Evolutionary conservation across 257 asterid genomes (phyloP).

Genomic region (Rauvolfia tetraphylla): DNA sequence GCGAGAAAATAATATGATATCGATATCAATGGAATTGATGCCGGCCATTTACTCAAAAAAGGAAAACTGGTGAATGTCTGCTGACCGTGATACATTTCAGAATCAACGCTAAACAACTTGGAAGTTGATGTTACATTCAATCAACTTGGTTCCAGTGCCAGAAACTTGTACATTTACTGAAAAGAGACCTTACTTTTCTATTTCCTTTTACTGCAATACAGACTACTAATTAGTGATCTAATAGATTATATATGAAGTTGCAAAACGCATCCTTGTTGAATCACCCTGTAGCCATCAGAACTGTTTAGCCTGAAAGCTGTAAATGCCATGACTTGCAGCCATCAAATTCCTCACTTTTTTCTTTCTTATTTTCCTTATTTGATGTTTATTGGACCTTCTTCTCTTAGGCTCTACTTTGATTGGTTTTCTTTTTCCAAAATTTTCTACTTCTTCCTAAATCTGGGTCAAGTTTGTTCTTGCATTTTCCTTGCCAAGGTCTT

Average conservation of each 20-base stretch:
- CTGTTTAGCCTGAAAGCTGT: neutral
- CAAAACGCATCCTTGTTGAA: neutral
- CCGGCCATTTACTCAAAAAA: neutral
- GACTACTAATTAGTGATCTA: neutral
- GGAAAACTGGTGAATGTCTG: neutral
- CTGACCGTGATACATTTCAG: neutral
- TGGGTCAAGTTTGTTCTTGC: constrained; percentile 10
- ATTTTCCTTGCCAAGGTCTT: constrained; percentile 45
- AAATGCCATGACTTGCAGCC: neutral
- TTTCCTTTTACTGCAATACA: neutral
- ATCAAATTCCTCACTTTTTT: neutral
- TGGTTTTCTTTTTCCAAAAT: no score
- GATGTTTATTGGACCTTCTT: neutral
- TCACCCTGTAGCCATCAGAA: neutral
- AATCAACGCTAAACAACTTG: neutral
- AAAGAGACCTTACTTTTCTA: neutral
- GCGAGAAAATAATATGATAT: neutral
- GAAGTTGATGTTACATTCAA: neutral
- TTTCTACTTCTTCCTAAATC: no score
- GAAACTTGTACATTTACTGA: neutral
- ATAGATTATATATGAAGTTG: neutral
- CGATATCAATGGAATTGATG: neutral
- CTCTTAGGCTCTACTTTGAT: no score
- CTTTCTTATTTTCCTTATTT: neutral
- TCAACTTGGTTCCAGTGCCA: neutral